Percentiles rank a stretch among this genome's conserved stretches.
Conservation (phyloP, 2,329 filamentous ascomycete genomes). For the Aspergillus brunneoviolaceus region DNA sequence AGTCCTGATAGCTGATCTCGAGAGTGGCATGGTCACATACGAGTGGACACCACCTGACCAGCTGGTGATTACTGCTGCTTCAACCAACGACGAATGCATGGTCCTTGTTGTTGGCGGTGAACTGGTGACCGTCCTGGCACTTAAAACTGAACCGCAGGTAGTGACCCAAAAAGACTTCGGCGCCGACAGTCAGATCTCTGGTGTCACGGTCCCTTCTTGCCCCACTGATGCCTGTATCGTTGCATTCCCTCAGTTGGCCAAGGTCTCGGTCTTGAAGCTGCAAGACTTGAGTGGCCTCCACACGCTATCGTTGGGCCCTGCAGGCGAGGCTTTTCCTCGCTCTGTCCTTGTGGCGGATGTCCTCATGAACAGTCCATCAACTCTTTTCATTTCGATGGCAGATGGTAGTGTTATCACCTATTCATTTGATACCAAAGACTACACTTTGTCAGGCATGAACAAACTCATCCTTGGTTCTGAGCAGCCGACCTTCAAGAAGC, state of each 20-base stretch:
- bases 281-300: slow-evolving; percentile 64
- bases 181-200: slow-evolving; percentile 75
- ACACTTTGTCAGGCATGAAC: slow-evolving; percentile 69
- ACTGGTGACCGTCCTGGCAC: slow-evolving; percentile 67
- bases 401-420: slow-evolving; percentile 90
- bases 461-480: slow-evolving; percentile 82
- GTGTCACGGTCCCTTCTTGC: slow-evolving; percentile 70
- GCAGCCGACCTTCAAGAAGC: slow-evolving; percentile 74
- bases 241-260: slow-evolving; percentile 84
- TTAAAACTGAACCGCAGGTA: slow-evolving; percentile 58
- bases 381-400: slow-evolving; percentile 84
- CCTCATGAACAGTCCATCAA: slow-evolving; percentile 65
- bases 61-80: slow-evolving; percentile 71
- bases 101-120: slow-evolving; percentile 75
- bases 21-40: slow-evolving; percentile 47
- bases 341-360: slow-evolving; percentile 78
- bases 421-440: slow-evolving; percentile 62
- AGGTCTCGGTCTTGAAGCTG: slow-evolving; percentile 71
- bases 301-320: slow-evolving; percentile 61
- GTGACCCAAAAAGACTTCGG: slow-evolving; percentile 61
- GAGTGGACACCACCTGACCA: slow-evolving; percentile 48
- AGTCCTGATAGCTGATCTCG: slow-evolving; percentile 62
- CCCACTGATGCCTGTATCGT: slow-evolving; percentile 69
- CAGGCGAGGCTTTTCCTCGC: slow-evolving; percentile 76
- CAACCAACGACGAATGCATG: slow-evolving; percentile 68